phyloP scores from a whole-genome alignment of 116 monocot genomes.

The Papilionanthe hybrid region DNA sequence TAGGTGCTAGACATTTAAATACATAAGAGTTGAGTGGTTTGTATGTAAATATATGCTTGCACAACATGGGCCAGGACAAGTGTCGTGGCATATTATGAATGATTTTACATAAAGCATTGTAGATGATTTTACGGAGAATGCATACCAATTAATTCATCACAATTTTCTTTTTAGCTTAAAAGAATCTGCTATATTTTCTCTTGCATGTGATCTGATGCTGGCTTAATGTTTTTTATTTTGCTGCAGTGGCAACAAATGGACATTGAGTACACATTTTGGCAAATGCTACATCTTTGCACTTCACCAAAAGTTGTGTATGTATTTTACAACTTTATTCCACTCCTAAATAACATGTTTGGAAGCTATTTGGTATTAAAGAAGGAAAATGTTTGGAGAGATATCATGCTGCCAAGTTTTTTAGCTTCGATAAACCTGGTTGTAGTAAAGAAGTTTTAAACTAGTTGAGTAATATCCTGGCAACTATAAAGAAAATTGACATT shows the following conservation, averaged over 20 bases:
- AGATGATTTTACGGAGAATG: not conserved
- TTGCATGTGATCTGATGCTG: not conserved
- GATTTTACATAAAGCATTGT: not conserved
- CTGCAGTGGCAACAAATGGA: slow-evolving; percentile 99
- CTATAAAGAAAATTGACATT: not conserved
- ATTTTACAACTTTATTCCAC: slow-evolving; percentile 15
- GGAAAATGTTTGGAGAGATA: not conserved
- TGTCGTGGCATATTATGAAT: not conserved
- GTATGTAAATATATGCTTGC: not conserved
- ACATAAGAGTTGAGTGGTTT: too few relatives aligned
- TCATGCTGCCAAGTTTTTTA: not conserved
- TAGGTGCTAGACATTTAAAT: too few relatives aligned
- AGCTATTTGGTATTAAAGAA: not conserved
- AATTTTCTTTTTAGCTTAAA: not conserved
- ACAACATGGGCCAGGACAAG: not conserved
- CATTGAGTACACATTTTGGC: slow-evolving; percentile 94
- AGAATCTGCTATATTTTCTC: not conserved
- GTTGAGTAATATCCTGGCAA: not conserved
- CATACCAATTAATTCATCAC: not conserved
- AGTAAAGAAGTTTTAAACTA: not conserved
- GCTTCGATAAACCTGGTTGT: not conserved
- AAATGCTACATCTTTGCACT: slow-evolving; percentile 94
- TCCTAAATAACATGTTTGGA: not conserved
- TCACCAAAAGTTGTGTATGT: slow-evolving; percentile 97
- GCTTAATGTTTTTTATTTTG: slow-evolving; percentile 12